Percentiles rank a stretch among this genome's conserved stretches.
These are phyloP conservation scores for Scheffersomyces segobiensis DNA, from an alignment of 1,139 yeast species.

Conservation along the genomic window DNA sequence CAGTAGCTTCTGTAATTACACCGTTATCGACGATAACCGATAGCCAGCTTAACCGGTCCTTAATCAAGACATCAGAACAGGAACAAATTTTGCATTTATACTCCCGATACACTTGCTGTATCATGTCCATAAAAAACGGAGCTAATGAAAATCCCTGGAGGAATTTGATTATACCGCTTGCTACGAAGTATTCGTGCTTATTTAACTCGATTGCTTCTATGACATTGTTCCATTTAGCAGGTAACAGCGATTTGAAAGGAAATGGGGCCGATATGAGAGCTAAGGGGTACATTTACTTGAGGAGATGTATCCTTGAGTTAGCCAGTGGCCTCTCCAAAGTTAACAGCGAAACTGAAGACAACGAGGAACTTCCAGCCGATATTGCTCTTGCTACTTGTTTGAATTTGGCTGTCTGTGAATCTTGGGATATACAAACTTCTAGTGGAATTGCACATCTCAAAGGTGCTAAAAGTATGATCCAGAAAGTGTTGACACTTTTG, in stretches of 20 bases:
- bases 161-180: slow-evolving; percentile 55
- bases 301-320: slow-evolving; percentile 55
- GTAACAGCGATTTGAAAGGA: slow-evolving; percentile 32
- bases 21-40: slow-evolving; percentile 7
- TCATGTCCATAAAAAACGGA: slow-evolving; percentile 65
- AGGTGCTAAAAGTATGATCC: slow-evolving; percentile 66
- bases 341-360: slow-evolving; percentile 10
- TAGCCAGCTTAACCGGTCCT: slow-evolving; percentile 9
- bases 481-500: slow-evolving; percentile 39
- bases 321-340: slow-evolving; percentile 54
- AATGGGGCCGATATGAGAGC: slow-evolving; percentile 43
- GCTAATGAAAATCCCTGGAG: slow-evolving; percentile 71
- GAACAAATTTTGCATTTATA: slow-evolving; percentile 38
- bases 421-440: slow-evolving; percentile 67
- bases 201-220: slow-evolving; percentile 65
- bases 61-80: slow-evolving; percentile 29
- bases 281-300: slow-evolving; percentile 59
- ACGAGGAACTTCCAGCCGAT: slow-evolving; percentile 53
- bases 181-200: slow-evolving; percentile 52
- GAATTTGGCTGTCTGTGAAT: slow-evolving; percentile 62
- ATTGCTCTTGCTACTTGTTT: slow-evolving; percentile 66
- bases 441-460: slow-evolving; percentile 68
- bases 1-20: slow-evolving; percentile 2
- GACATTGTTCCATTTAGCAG: slow-evolving; percentile 64
- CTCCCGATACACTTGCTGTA: slow-evolving; percentile 55